phyloP scores from a whole-genome alignment of 371 early-diverging fungal species.

The Scutellospora calospora region DNA sequence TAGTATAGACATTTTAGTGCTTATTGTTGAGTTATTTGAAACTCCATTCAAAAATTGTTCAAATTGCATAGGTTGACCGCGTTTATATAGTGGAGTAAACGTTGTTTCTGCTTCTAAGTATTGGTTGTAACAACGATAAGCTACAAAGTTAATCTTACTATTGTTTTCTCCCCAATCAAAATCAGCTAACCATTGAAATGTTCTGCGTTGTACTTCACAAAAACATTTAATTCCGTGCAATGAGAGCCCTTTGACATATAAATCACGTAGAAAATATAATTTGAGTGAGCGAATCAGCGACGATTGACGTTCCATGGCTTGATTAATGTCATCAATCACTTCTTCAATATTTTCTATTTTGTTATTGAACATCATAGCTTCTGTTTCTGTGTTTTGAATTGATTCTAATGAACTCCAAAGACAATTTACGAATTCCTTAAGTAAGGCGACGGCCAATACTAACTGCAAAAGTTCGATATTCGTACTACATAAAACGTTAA shows the following conservation, averaged over 20 bases:
- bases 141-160: slow-evolving; percentile 35
- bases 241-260: slow-evolving; percentile 18
- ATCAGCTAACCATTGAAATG: background rate
- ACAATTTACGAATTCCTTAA: slow-evolving; percentile 30
- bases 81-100: background rate
- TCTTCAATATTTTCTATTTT: slow-evolving; percentile 1
- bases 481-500: background rate
- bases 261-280: slow-evolving; percentile 31
- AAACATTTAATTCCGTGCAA: slow-evolving; percentile 32
- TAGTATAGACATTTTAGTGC: background rate
- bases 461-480: slow-evolving; percentile 5
- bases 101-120: slow-evolving; percentile 17
- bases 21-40: background rate
- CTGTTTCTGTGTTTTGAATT: background rate
- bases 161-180: background rate
- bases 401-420: slow-evolving; percentile 32
- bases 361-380: background rate
- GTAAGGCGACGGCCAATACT: background rate
- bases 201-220: slow-evolving; percentile 9
- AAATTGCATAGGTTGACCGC: background rate
- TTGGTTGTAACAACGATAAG: background rate
- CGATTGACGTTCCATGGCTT: background rate
- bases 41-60: background rate
- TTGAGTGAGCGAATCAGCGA: slow-evolving; percentile 11
- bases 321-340: slow-evolving; percentile 5